Evolutionary conservation across 2,329 filamentous ascomycete genomes (phyloP).

Genomic region (Exophiala bonariae): DNA sequence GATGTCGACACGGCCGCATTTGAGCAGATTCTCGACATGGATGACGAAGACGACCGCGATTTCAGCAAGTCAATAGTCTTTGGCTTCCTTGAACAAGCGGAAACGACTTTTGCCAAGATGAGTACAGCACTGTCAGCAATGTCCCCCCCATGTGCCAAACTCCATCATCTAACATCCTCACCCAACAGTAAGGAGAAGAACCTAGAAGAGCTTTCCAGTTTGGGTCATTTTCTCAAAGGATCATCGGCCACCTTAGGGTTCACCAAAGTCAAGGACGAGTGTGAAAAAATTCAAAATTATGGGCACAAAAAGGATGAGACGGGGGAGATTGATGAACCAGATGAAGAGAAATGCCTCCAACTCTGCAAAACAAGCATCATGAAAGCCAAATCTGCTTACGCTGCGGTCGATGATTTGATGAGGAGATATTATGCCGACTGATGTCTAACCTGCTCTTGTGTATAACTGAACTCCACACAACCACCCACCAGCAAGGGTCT

Average conservation of each 20-base stretch:
- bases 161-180: conserved; percentile 5
- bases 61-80: conserved; percentile 88
- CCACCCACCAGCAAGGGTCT: conserved; percentile 7
- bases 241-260: conserved; percentile 93
- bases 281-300: conserved; percentile 95
- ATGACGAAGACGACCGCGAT: conserved; percentile 81
- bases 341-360: conserved; percentile 67
- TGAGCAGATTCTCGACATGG: conserved; percentile 96
- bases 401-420: conserved; percentile 69
- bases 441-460: not conserved
- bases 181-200: conserved; percentile 62
- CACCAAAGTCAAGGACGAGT: conserved; percentile 85
- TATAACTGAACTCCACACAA: not conserved
- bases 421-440: conserved; percentile 66
- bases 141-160: conserved; percentile 5
- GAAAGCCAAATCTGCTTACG: conserved; percentile 74
- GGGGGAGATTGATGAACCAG: conserved; percentile 64
- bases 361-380: conserved; percentile 70
- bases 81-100: conserved; percentile 90
- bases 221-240: conserved; percentile 96
- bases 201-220: conserved; percentile 72
- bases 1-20: conserved; percentile 80
- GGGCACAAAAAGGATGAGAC: conserved; percentile 80
- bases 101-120: conserved; percentile 83
- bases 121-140: conserved; percentile 68